Evolutionary conservation across 345 rosid species (phyloP).

Genomic region (Ailanthus altissimus): DNA sequence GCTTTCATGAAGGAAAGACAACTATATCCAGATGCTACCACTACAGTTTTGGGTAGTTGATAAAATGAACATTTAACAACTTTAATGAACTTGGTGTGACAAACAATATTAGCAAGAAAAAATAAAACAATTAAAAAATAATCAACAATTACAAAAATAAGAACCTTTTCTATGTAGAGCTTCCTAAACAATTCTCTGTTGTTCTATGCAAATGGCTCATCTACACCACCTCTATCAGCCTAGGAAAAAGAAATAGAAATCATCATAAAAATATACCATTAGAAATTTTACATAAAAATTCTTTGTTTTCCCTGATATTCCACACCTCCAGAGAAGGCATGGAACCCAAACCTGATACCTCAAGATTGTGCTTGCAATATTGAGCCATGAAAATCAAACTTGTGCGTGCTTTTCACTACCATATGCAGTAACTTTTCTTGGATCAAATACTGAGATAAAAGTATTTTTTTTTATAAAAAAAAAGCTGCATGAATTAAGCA

Average conservation of each 20-base stretch:
- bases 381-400: neutral
- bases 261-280: no score
- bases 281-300: no score
- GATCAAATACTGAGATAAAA: neutral
- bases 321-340: neutral
- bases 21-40: neutral
- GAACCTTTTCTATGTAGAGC: neutral
- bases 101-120: neutral
- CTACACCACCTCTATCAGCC: no score
- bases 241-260: no score
- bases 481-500: neutral
- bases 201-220: no score
- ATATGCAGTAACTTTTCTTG: neutral
- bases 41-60: neutral
- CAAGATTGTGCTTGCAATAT: neutral
- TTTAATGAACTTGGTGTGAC: neutral
- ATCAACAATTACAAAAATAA: no score
- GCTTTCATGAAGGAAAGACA: neutral
- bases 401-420: neutral
- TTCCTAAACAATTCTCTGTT: no score
- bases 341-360: neutral
- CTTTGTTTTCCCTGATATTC: neutral
- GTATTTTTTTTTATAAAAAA: no score
- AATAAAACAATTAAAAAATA: no score
- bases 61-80: neutral